Conservation (phyloP, 306 rosid species). For the Boehmeria nivea region DNA sequence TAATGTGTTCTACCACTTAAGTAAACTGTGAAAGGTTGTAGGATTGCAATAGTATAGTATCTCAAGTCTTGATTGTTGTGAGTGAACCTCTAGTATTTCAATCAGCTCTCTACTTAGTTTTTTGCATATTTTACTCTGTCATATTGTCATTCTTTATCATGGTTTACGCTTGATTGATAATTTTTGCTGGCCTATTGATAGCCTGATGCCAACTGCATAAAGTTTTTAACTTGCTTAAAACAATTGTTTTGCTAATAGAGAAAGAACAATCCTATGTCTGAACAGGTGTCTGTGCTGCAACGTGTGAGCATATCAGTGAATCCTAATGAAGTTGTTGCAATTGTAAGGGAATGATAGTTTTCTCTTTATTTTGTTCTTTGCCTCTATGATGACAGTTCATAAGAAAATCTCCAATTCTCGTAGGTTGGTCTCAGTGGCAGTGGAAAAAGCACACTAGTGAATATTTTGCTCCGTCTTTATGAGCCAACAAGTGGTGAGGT, state of each 20-base stretch:
- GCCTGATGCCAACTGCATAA: no score
- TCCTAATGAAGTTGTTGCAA: slow-evolving; percentile 87
- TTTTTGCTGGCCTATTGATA: no score
- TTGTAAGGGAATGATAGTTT: slow-evolving; percentile 52
- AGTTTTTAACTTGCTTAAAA: no score
- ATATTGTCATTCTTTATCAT: no score
- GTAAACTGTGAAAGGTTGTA: slow-evolving; percentile 20
- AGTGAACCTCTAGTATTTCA: no score
- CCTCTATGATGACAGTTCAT: slow-evolving; percentile 21
- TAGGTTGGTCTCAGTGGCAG: slow-evolving; percentile 99
- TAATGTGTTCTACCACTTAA: slow-evolving; percentile 2
- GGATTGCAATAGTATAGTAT: slow-evolving; percentile 11
- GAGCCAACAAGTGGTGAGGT: slow-evolving; percentile 98
- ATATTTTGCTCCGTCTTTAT: slow-evolving; percentile 86
- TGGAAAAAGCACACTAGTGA: slow-evolving; percentile 95
- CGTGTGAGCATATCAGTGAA: slow-evolving; percentile 58
- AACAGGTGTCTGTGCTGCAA: slow-evolving; percentile 75
- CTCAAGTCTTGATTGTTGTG: no score
- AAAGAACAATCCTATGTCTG: slow-evolving; percentile 23
- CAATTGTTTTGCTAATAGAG: slow-evolving; percentile 13
- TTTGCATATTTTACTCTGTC: no score
- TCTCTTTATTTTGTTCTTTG: slow-evolving; percentile 21
- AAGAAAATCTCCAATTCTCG: background rate
- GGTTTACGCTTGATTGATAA: no score
- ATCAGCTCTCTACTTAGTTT: no score